A percentile compares a stretch with the other conserved stretches of the same genome.
Evolutionary conservation across 1,284 basidiomycete genomes (phyloP).

Genomic region (Trichosporon sp.): DNA sequence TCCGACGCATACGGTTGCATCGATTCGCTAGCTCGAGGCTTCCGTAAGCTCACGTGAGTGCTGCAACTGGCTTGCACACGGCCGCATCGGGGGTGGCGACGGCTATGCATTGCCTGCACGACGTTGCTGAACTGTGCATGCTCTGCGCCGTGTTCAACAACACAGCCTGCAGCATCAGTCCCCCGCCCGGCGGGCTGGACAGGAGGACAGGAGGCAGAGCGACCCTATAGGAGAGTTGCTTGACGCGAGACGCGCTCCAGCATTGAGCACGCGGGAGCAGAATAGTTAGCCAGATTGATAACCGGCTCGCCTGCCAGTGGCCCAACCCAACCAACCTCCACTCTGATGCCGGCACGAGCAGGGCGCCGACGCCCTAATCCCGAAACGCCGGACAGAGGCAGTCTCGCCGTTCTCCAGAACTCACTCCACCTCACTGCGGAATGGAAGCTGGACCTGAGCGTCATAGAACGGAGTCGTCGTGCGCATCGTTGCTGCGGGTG

Average conservation of each 20-base stretch:
- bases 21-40: background rate
- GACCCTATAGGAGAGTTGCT: background rate
- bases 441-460: slow-evolving; percentile 1
- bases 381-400: slow-evolving; percentile 5
- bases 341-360: background rate
- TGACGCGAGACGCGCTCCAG: slow-evolving; percentile 6
- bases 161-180: no score
- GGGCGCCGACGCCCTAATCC: background rate
- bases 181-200: no score
- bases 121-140: no score
- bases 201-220: no score
- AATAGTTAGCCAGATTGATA: background rate
- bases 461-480: background rate
- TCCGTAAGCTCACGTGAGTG: background rate
- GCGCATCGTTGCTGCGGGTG: background rate
- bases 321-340: background rate
- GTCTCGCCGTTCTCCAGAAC: background rate
- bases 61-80: background rate
- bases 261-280: background rate
- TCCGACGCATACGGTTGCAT: background rate
- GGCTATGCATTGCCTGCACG: no score
- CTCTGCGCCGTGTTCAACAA: no score
- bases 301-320: background rate
- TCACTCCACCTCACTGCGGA: background rate
- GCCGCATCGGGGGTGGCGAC: no score